Base-by-base conservation (phyloP, 1,284 basidiomycete species). In the Ceratobasidium sp. region DNA sequence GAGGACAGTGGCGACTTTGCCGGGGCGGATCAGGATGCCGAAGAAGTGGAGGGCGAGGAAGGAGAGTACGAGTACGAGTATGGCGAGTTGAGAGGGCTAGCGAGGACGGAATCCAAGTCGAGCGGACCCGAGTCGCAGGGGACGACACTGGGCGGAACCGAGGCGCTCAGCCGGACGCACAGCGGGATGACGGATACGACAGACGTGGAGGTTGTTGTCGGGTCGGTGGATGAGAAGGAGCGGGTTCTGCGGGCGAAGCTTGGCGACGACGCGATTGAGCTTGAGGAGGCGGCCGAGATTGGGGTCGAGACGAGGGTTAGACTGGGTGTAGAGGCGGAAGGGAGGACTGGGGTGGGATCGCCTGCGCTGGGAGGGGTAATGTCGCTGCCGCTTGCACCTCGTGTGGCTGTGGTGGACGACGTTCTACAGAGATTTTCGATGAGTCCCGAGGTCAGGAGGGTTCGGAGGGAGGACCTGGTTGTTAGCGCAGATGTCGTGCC, bases 111-210 rank as follows among this genome's bases (percentile, higher is more conserved):
- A 8, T 38, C 30, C 30, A 58, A 58, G 32, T 58, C 55, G 30
- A 58, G 55, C 32, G 26, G 16, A n/a, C 55, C 55, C 28, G 66
- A 70, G 28, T 70, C 66, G 16, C 54, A 30, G 13, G 66, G 41
- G 18, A 70, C 66, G 1, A 70, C 66, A 0, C 26, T 70, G 30
- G 66, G 18, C 46, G 66, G 66, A 28, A 70, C 52, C 2, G 66
- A 43, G 16, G 54, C 52, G 18, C 44, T 57, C 28, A 70, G 66
- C 13, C 66, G 54, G 26, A 47, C 44, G 66, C 52, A n/a, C 1
- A 70, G 66, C 16, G 43, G 32, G 13, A 38, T 55, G 5, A 47
- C 66, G 23, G 54, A 58, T 21, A 46, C 54, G 41, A 70, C 66
- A 21, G 66, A 70, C 21, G 66, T 70, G 3, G 66, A 70, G 23